Base-by-base conservation (phyloP, 306 rosid species). In the Cucurbita maxima region DNA sequence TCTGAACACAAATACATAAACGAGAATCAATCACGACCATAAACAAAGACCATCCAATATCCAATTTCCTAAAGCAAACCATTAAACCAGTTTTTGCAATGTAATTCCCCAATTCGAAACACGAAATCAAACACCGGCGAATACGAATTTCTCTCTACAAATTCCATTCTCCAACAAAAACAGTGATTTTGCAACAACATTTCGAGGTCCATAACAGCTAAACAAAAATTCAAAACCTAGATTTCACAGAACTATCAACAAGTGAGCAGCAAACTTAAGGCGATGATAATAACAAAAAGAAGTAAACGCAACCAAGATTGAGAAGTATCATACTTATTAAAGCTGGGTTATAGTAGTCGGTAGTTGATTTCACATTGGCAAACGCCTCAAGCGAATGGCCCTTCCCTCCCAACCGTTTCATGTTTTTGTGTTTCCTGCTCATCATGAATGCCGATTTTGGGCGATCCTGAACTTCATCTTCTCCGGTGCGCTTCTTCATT, bases 301-400 rank as follows among this genome's bases (percentile, higher is more conserved):
- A 18, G 36, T 45, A 7, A 68, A 68, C 13, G 7, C 22, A 59
- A 10, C 7, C 5, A 14, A 50, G 18, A 2, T 34, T 54, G n/a
- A 48, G 69, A 47, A 58, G 10, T 12, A 34, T 62, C 84, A 51
- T 86, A 94, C 99, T 91, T 71, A 94, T 89, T 71, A 83, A 11
- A 72, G 99, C 79, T 14, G 96, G 97, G 56, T 91, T 94, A 64
- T 85, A 94, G 84, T 76, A 76, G 78, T 57, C 72, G 83, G 78
- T 79, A 6, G 66, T 78, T 11, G 95, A 84, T 80, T 86, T 90
- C 11, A 87, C 86, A 71, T 85, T 86, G 15, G 87, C 89, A 48
- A 86, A 91, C 47, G 73, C 88, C 9, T 83, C 64, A 40, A 89
- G 91, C 10, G 93, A 87, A 73, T 82, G 91, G 9, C 94, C 96